A percentile compares a stretch with the other conserved stretches of the same genome.
Evolutionary conservation across 495 filamentous ascomycete genomes (phyloP).

Genomic region (Hyphodiscus hymeniophilus): DNA sequence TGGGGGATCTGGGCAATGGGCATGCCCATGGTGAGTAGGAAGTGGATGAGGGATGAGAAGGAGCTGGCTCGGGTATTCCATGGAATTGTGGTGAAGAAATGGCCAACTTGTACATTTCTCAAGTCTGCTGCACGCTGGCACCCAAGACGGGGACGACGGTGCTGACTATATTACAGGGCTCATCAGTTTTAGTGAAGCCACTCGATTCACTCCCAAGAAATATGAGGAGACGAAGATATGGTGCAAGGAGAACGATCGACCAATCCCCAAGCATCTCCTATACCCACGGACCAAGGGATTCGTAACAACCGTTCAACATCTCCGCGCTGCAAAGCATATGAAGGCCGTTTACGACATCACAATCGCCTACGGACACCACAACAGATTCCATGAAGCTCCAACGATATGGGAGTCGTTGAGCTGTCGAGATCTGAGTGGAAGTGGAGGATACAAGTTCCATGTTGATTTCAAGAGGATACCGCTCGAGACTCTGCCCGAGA

Average conservation of each 20-base stretch:
- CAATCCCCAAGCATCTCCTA: conserved; percentile 42
- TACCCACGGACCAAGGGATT: conserved; percentile 51
- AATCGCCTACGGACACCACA: conserved; percentile 41
- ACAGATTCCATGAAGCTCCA: conserved; percentile 38
- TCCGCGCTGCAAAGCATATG: conserved; percentile 41
- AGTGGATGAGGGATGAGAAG: conserved; percentile 43
- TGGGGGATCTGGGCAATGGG: conserved; percentile 56
- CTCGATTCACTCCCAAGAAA: conserved; percentile 45
- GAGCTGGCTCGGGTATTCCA: conserved; percentile 46
- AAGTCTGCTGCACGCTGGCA: neutral
- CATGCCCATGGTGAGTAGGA: conserved; percentile 49
- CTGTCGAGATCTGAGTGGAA: conserved; percentile 28
- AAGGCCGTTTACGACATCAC: conserved; percentile 52
- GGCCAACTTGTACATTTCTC: conserved; percentile 45
- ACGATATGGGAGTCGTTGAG: conserved; percentile 44
- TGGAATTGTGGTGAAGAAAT: conserved; percentile 34
- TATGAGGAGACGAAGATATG: conserved; percentile 38
- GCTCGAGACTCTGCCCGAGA: conserved; percentile 35
- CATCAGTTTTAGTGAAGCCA: conserved; percentile 50
- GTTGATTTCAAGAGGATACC: conserved; percentile 40
- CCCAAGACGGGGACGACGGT: neutral
- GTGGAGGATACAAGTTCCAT: conserved; percentile 38
- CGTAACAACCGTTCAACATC: conserved; percentile 43
- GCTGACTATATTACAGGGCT: conserved; percentile 35
- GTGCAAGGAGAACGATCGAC: conserved; percentile 36